Conservation (phyloP, 108 stramenopile species). For the Stephanodiscus triporus region DNA sequence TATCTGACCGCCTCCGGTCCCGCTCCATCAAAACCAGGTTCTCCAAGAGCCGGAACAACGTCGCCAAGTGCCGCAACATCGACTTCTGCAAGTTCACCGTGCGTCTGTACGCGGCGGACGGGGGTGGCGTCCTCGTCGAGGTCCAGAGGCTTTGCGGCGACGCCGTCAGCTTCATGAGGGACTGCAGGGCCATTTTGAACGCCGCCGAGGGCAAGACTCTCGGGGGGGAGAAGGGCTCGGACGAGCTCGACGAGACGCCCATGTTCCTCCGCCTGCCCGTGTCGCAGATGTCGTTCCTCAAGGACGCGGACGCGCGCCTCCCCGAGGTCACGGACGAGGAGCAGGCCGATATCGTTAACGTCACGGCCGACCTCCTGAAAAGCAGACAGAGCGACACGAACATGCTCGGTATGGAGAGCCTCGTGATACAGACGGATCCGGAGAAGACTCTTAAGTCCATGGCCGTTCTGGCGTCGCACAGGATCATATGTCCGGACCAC, state of each 20-base stretch:
- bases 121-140: constrained; percentile 66
- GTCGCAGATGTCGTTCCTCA: constrained; percentile 62
- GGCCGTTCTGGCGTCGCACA: constrained; percentile 34
- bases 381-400: constrained; percentile 56
- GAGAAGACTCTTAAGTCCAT: constrained; percentile 58
- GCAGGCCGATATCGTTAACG: constrained; percentile 48
- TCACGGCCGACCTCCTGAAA: constrained; percentile 55
- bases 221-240: not conserved
- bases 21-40: constrained; percentile 71
- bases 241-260: constrained; percentile 12
- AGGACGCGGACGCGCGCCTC: constrained; percentile 31
- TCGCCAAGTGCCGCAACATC: constrained; percentile 67
- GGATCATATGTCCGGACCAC: constrained; percentile 33
- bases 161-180: constrained; percentile 61
- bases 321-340: constrained; percentile 17
- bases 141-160: constrained; percentile 71
- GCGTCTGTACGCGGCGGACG: constrained; percentile 62
- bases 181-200: constrained; percentile 69
- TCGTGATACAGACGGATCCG: constrained; percentile 61
- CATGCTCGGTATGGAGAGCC: constrained; percentile 71
- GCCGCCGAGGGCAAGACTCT: constrained; percentile 62
- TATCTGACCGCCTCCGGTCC: constrained; percentile 57
- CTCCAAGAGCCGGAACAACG: constrained; percentile 47
- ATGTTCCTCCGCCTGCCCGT: constrained; percentile 47
- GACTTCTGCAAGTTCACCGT: constrained; percentile 75